Evolutionary conservation across 2,329 filamentous ascomycete species (phyloP).

Genomic region (Dendrostoma leiphaemia): DNA sequence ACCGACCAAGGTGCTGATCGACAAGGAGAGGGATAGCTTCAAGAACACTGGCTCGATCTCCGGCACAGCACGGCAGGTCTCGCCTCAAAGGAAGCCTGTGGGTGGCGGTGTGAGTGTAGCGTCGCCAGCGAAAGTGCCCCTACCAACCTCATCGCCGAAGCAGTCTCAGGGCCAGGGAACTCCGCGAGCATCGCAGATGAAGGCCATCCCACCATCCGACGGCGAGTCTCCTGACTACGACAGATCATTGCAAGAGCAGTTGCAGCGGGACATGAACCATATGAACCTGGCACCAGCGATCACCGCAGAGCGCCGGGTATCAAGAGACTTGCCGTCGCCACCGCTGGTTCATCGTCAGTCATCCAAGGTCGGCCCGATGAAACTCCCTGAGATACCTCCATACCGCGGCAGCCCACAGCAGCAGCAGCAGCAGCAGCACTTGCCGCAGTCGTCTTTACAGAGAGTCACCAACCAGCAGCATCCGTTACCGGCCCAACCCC

Average conservation of each 20-base stretch:
- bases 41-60: constrained; percentile 43
- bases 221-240: constrained; percentile 60
- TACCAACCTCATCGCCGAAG: constrained; percentile 59
- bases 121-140: constrained; percentile 59
- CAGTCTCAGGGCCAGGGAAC: constrained; percentile 37
- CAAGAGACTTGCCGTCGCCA: constrained; percentile 9
- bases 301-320: constrained; percentile 13
- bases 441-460: constrained; percentile 20
- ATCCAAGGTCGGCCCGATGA: constrained; percentile 40
- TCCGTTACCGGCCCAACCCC: constrained; percentile 20
- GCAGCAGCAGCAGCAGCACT: constrained; percentile 23
- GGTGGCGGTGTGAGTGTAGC: constrained; percentile 24
- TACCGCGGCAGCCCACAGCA: constrained; percentile 42
- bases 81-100: constrained; percentile 59
- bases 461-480: constrained; percentile 20
- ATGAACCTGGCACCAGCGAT: constrained; percentile 48
- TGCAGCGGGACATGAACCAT: constrained; percentile 61
- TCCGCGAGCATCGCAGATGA: constrained; percentile 42
- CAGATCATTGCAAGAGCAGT: constrained; percentile 57
- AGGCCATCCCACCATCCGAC: constrained; percentile 46
- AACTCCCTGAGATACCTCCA: constrained; percentile 54
- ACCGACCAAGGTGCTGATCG: constrained; percentile 48
- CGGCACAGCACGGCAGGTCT: constrained; percentile 53
- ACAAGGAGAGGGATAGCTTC: constrained; percentile 51
- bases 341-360: constrained; percentile 28